phyloP scores from a whole-genome alignment of 169 alveolate genomes.

The Toxoplasma gondii region DNA sequence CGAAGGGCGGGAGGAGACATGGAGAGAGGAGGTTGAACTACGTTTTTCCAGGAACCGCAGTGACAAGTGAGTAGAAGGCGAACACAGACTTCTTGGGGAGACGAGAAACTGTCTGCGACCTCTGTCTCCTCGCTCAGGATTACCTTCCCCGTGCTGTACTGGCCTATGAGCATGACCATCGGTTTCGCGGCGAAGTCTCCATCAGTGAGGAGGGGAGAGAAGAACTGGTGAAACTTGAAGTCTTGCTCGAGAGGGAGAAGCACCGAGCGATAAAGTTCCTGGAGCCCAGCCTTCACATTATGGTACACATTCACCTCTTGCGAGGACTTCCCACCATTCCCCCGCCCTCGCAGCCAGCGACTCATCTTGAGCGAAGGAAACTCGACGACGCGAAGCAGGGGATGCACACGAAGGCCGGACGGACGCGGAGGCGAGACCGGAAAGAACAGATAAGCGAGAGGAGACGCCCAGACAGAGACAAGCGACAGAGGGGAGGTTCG shows the following conservation, averaged over 20 bases:
- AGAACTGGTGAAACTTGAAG: slow-evolving; percentile 73
- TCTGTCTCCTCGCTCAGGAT: neutral
- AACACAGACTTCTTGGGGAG: neutral
- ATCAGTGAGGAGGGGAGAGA: slow-evolving; percentile 75
- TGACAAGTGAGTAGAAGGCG: neutral
- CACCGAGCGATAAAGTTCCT: slow-evolving; percentile 48
- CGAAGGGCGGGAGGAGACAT: neutral
- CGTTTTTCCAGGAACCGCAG: neutral
- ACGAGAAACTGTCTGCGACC: neutral
- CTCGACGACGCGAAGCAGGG: no score
- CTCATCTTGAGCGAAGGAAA: neutral
- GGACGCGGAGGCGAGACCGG: no score
- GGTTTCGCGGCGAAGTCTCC: slow-evolving; percentile 81
- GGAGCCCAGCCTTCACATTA: slow-evolving; percentile 49
- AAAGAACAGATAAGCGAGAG: neutral
- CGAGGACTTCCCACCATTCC: neutral
- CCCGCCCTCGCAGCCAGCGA: slow-evolving; percentile 11
- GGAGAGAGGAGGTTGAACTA: neutral
- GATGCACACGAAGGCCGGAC: no score
- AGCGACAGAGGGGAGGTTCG: neutral
- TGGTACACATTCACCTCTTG: slow-evolving; percentile 25
- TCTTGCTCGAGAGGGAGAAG: slow-evolving; percentile 74
- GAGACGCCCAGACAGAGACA: neutral
- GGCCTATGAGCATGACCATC: slow-evolving; percentile 80
- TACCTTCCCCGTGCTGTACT: slow-evolving; percentile 81